Evolutionary conservation across 2,329 filamentous ascomycete genomes (phyloP).

Genomic region (Aspergillus ochraceus): DNA sequence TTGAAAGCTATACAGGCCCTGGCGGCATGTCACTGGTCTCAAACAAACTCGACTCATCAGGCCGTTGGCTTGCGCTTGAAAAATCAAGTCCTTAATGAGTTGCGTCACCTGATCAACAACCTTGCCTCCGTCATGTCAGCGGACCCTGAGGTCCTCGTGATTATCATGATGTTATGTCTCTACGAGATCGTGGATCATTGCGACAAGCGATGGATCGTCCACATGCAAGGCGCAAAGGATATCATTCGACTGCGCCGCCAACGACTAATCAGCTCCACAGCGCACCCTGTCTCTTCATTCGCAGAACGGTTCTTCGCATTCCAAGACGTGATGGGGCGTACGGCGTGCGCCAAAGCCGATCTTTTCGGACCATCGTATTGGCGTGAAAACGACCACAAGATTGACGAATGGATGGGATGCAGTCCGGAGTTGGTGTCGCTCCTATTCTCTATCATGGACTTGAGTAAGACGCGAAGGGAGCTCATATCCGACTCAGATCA

Average conservation of each 20-base stretch:
- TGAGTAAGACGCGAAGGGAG: conserved; percentile 40
- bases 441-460: conserved; percentile 48
- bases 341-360: conserved; percentile 50
- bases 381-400: conserved; percentile 38
- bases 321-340: conserved; percentile 53
- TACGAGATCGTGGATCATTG: conserved; percentile 48
- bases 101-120: conserved; percentile 34
- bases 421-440: conserved; percentile 49
- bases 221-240: conserved; percentile 50
- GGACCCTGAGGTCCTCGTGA: conserved; percentile 39
- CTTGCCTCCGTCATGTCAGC: conserved; percentile 26
- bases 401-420: conserved; percentile 51
- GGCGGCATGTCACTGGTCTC: conserved; percentile 40
- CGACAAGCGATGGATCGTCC: conserved; percentile 49
- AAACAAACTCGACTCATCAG: conserved; percentile 30
- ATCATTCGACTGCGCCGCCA: conserved; percentile 44
- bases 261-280: conserved; percentile 11
- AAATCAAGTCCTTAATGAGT: conserved; percentile 36
- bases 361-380: conserved; percentile 52
- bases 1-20: conserved; percentile 41
- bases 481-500: conserved; percentile 23
- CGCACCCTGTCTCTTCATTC: conserved; percentile 33
- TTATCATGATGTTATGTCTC: conserved; percentile 50
- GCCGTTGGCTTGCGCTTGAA: conserved; percentile 38
- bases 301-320: conserved; percentile 53